Evolutionary conservation across 2,329 filamentous ascomycete species (phyloP), one percentile per base, ranked within the genome.

Genomic region (Exophiala bonariae): DNA sequence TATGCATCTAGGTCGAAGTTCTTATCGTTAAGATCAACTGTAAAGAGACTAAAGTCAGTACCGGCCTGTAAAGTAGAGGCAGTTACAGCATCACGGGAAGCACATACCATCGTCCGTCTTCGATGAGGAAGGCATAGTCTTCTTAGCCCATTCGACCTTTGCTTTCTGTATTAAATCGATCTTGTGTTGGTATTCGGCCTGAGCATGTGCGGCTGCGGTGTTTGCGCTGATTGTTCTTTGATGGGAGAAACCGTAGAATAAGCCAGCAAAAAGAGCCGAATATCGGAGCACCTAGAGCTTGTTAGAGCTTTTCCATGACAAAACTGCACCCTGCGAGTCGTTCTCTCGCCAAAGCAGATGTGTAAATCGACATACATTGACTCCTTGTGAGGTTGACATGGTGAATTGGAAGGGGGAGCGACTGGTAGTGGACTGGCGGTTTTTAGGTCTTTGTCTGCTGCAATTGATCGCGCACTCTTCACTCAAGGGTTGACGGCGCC

Each of bases 231-330:
- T 86, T 55, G 82, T 81, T 66, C 86, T 79, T 78, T 99, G 93
- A 78, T 96, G 92, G 73, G 85, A 88, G 78, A 96, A 83, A 71
- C 93, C 93, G 78, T 99, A 99, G 76, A 96, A 85, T 68, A 97
- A 77, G 69, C 93, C 93, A 65, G 89, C 79, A 66, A 85, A 87
- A 60, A 99, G 87, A 68, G 91, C 91, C 67, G 90, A 92, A 81
- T 92, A 99, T 75, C 93, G 91, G 72, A 97, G 82, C 72, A 99
- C 92, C 93, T 99, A 72, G 42, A 62, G 10, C 5, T 17, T 19
- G 34, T 59, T 44, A 59, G 55, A 22, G 14, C 22, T 14, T 11
- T 20, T 11, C 6, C 17, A 28, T 9, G 31, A 17, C 16, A 32
- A 22, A 11, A 26, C 11, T 26, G 23, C 23, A 26, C 23, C 23